Conservation (phyloP, 805 yeast species). For the Kuraishia cidri region DNA sequence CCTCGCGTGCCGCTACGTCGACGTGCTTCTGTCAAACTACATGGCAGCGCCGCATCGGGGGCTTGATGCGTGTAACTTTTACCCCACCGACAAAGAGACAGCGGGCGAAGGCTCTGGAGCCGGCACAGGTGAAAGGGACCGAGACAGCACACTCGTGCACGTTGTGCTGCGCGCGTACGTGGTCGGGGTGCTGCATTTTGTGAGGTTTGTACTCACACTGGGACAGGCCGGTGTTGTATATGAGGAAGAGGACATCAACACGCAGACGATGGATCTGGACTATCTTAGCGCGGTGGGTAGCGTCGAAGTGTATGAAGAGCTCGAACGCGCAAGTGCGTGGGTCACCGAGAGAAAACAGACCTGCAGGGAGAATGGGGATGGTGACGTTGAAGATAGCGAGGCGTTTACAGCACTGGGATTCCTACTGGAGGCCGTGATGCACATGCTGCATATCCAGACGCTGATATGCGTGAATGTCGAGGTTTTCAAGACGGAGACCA, state of each 20-base stretch:
- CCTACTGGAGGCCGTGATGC: neutral
- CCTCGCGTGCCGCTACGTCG: conserved; percentile 67
- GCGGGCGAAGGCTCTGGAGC: neutral
- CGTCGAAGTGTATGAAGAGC: conserved; percentile 2
- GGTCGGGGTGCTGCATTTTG: conserved; percentile 44
- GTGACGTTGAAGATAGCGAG: neutral
- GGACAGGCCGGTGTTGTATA: conserved; percentile 51
- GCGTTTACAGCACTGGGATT: neutral
- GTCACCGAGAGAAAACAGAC: neutral
- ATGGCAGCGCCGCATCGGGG: neutral
- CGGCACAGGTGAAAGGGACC: conserved; percentile 3
- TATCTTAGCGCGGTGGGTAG: conserved; percentile 14
- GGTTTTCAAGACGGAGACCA: neutral
- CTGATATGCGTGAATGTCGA: neutral
- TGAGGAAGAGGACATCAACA: conserved; percentile 71
- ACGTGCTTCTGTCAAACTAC: conserved; percentile 31
- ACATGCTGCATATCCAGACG: neutral
- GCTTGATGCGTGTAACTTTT: neutral
- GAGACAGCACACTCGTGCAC: conserved; percentile 29
- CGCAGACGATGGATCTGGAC: conserved; percentile 50
- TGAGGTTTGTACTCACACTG: conserved; percentile 34
- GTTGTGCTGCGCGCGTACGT: conserved; percentile 41
- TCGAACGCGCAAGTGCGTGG: conserved; percentile 4
- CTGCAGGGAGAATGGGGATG: no score
- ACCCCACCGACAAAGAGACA: neutral